phyloP scores from a whole-genome alignment of 495 filamentous ascomycete genomes.

The Usnea hakonensis region DNA sequence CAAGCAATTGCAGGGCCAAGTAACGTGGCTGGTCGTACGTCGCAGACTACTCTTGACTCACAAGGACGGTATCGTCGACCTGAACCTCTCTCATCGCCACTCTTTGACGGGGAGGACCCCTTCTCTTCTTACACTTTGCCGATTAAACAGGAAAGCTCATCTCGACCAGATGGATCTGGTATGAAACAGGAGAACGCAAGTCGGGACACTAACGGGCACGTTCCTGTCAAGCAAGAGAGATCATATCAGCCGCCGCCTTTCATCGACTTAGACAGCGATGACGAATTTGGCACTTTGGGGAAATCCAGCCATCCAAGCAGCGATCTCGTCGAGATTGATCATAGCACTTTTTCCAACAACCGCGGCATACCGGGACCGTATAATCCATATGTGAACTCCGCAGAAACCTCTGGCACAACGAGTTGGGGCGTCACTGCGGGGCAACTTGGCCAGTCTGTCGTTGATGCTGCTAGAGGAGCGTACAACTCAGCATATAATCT shows the following conservation, averaged over 20 bases:
- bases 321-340: slow-evolving; percentile 16
- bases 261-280: slow-evolving; percentile 16
- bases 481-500: slow-evolving; percentile 20
- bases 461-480: slow-evolving; percentile 11
- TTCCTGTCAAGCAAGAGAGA: slow-evolving; percentile 11
- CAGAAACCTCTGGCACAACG: not conserved
- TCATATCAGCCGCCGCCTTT: slow-evolving; percentile 7
- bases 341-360: not conserved
- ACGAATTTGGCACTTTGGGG: slow-evolving; percentile 6
- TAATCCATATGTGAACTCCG: slow-evolving; percentile 1
- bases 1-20: slow-evolving; percentile 2
- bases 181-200: slow-evolving; percentile 1
- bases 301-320: not conserved
- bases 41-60: slow-evolving; percentile 24
- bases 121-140: slow-evolving; percentile 3
- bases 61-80: slow-evolving; percentile 18
- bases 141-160: slow-evolving; percentile 3
- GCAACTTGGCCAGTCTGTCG: slow-evolving; percentile 10
- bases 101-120: not conserved
- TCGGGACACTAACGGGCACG: not conserved
- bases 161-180: not conserved
- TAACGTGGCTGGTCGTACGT: slow-evolving; percentile 8
- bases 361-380: not conserved
- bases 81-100: slow-evolving; percentile 6
- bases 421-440: slow-evolving; percentile 4